Conservation (phyloP, 345 rosid species). For the Dipteronia dyeriana region DNA sequence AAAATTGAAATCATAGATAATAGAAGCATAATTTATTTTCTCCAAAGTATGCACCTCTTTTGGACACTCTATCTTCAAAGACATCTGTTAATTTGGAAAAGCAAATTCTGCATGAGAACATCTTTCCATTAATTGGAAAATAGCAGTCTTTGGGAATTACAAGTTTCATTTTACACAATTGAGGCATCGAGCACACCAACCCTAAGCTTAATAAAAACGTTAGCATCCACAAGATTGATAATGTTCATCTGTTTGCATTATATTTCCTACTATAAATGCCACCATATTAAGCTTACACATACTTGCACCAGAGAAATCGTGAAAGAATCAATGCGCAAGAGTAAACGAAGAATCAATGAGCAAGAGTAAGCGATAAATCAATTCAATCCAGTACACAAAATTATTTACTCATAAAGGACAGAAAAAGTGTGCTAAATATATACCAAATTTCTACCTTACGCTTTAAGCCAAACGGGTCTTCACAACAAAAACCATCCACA, state of each 20-base stretch:
- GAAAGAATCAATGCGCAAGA: conserved; percentile 1
- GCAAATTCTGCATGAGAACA: not conserved
- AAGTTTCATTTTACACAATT: not conserved
- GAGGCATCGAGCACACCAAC: not conserved
- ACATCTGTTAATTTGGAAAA: not conserved
- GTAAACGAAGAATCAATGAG: not conserved
- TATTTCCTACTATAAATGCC: not conserved
- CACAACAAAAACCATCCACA: conserved; percentile 46
- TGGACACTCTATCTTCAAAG: not conserved
- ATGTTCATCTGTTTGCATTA: not conserved
- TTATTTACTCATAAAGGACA: not conserved
- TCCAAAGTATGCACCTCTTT: not conserved
- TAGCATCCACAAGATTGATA: not conserved
- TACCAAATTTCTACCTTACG: conserved; percentile 42
- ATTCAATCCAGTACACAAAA: not conserved
- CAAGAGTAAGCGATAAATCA: not conserved
- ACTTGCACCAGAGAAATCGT: not conserved
- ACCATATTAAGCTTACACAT: not conserved
- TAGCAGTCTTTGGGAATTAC: not conserved
- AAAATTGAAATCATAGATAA: not conserved
- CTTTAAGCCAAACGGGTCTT: conserved; percentile 33
- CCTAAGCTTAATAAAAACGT: not conserved
- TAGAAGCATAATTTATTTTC: not conserved
- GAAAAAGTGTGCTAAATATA: not conserved
- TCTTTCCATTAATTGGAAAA: not conserved